Base-by-base conservation (phyloP, 1,284 basidiomycete species). In the Inonotus hispidus region DNA sequence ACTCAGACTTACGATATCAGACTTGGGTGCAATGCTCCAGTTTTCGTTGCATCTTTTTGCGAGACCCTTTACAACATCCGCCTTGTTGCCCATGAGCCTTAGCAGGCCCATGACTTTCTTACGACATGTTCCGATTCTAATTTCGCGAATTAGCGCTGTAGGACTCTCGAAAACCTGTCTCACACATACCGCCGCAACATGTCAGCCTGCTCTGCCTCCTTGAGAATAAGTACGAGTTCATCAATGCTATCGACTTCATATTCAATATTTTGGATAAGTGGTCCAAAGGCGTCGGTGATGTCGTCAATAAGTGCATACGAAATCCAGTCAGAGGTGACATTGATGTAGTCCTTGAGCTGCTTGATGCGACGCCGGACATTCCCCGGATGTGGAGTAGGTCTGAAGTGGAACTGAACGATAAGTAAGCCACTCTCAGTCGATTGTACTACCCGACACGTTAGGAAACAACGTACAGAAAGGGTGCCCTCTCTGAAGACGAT, bases 91-190 rank as follows among this genome's bases (percentile, higher is more conserved):
- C 96, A 99, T 98, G 58, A 99, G 77, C 66, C 90, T 76, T 56
- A 99, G 75, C 41, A 99, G 76, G 32, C 97, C 97, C 97, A 99
- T 99, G 69, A 99, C 97, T 76, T 99, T 99, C 79, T 99, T 99
- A 56, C 97, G 84, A 73, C 97, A 99, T 0, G 94, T 98, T 47
- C 97, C 97, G 69, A 99, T 99, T 64, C 95, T 86, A 70, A 76
- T 71, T 53, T 25, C 25, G 55, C n/a, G 10, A 14, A 32, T 19
- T n/a, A 27, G 16, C 13, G 14, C 35, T 25, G 52, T 52, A 61
- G 63, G 10, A 39, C 14, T 49, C 1, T n/a, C 13, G 19, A 10
- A 19, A 13, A 52, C 10, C 11, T 11, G 25, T 38, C 14, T 32
- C 39, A 23, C 10, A 63, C 65, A 46, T 56, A 82, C 82, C 82